A percentile compares a stretch with the other conserved stretches of the same genome.
Evolutionary conservation across 2,329 filamentous ascomycete genomes (phyloP).

Genomic region (Pezicula carpinea): DNA sequence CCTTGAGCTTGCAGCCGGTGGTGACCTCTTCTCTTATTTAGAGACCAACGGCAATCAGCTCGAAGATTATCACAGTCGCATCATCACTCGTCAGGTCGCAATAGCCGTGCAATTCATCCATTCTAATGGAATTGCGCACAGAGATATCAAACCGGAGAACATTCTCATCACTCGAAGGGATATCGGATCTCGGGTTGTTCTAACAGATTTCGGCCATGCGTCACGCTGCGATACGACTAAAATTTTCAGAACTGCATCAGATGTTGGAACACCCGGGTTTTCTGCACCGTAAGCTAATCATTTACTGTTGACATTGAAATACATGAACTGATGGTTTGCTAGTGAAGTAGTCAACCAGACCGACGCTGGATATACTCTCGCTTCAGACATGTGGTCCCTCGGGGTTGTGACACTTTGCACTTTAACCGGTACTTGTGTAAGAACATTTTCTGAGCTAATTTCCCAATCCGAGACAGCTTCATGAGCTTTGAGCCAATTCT

Average conservation of each 20-base stretch:
- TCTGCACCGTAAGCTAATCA: conserved; percentile 25
- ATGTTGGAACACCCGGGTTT: conserved; percentile 26
- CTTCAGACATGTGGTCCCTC: conserved; percentile 28
- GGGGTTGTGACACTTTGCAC: conserved; percentile 23
- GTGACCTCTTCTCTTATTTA: conserved; percentile 28
- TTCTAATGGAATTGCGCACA: conserved; percentile 22
- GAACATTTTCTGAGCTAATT: no score
- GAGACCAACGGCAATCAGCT: conserved; percentile 18
- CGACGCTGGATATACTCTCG: conserved; percentile 22
- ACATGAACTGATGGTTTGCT: conserved; percentile 4
- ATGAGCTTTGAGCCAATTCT: no score
- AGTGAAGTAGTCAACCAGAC: conserved; percentile 17
- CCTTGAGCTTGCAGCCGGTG: conserved; percentile 50
- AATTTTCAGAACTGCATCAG: conserved; percentile 19
- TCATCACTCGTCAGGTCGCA: conserved; percentile 27
- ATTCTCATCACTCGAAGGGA: conserved; percentile 25
- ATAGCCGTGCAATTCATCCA: conserved; percentile 26
- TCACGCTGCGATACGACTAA: conserved; percentile 8
- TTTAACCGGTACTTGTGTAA: conserved; percentile 20
- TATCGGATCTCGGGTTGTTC: conserved; percentile 24
- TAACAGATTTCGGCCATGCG: conserved; percentile 30
- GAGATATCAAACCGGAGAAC: conserved; percentile 30
- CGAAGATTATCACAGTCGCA: conserved; percentile 19
- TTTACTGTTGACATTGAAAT: background rate
- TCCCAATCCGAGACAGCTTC: no score